A percentile compares a stretch with the other conserved stretches of the same genome.
phyloP scores from a whole-genome alignment of 345 rosid species.

The Eucalyptus polyanthemos region DNA sequence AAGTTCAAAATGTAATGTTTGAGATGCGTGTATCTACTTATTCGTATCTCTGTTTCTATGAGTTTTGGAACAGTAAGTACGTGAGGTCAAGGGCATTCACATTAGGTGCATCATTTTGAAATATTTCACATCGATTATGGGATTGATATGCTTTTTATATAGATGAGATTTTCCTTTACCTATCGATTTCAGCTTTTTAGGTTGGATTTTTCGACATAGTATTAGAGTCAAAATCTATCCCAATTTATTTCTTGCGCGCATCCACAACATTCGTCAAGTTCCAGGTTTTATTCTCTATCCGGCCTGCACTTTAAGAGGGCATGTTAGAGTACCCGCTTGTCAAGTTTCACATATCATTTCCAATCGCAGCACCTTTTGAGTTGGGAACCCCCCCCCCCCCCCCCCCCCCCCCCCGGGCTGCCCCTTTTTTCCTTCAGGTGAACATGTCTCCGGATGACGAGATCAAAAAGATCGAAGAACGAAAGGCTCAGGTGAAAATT shows the following conservation, averaged over 20 bases:
- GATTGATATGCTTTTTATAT: neutral
- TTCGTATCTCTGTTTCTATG: neutral
- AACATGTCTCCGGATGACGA: neutral
- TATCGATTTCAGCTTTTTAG: neutral
- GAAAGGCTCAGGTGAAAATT: neutral
- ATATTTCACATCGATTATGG: neutral
- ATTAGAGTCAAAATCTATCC: neutral
- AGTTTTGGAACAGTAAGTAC: neutral
- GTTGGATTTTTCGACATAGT: neutral
- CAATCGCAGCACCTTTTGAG: neutral
- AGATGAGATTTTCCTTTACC: neutral
- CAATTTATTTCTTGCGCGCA: neutral
- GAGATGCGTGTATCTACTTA: neutral
- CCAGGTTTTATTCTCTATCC: too few species aligned
- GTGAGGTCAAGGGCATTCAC: neutral
- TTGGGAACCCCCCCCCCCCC: neutral
- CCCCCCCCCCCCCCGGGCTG: rapidly evolving
- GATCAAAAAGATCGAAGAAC: neutral
- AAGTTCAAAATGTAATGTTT: neutral
- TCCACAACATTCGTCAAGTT: neutral
- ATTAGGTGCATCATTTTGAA: neutral
- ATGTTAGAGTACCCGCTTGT: neutral
- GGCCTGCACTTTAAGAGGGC: neutral
- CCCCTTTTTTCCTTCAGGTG: neutral
- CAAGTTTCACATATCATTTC: neutral